Conservation (phyloP, 2,329 filamentous ascomycete genomes). For the Epichloe bromicola region DNA sequence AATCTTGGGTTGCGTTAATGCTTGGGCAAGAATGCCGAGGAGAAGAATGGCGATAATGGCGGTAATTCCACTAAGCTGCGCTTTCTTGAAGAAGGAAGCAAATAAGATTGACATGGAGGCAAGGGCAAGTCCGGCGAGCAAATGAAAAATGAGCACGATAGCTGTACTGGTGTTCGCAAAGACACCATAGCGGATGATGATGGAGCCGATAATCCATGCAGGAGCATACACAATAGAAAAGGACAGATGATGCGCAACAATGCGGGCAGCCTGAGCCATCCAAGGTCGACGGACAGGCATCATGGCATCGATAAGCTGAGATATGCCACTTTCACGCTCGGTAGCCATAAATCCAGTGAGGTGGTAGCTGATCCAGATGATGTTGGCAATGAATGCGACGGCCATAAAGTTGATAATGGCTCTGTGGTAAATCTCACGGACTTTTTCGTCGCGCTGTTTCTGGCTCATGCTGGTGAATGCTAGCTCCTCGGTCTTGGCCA, state of each 20-base stretch:
- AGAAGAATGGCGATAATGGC: conserved; percentile 60
- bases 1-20: conserved; percentile 49
- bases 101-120: conserved; percentile 71
- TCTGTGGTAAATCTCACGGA: conserved; percentile 56
- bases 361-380: conserved; percentile 77
- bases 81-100: conserved; percentile 72
- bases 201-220: conserved; percentile 66
- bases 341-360: conserved; percentile 74
- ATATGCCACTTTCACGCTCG: conserved; percentile 78
- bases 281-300: conserved; percentile 64
- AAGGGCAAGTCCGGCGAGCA: conserved; percentile 64
- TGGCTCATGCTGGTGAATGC: conserved; percentile 62
- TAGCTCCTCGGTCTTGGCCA: conserved; percentile 45
- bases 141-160: conserved; percentile 60
- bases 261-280: conserved; percentile 65
- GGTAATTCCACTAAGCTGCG: conserved; percentile 76
- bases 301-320: conserved; percentile 82
- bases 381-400: conserved; percentile 64
- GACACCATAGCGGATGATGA: conserved; percentile 51
- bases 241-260: conserved; percentile 66
- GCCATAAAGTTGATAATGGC: conserved; percentile 64
- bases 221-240: conserved; percentile 72
- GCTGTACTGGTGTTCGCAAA: conserved; percentile 49
- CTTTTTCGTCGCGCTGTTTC: conserved; percentile 49
- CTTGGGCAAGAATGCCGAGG: conserved; percentile 71